Conservation (phyloP, 169 alveolate species). For the Eimeria maxima region DNA sequence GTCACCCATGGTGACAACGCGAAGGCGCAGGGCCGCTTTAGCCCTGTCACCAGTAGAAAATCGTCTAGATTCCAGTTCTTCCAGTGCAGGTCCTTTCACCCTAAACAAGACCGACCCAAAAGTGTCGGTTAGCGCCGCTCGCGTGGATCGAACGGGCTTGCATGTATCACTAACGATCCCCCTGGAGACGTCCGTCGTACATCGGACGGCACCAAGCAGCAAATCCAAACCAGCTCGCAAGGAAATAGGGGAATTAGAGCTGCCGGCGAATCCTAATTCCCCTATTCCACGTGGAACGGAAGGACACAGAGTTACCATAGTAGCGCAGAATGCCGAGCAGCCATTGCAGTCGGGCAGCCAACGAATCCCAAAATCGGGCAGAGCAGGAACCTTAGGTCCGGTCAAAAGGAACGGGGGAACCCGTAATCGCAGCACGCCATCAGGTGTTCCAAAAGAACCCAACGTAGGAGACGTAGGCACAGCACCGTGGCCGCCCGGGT, state of each 20-base stretch:
- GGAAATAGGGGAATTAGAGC: background rate
- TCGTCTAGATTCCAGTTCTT: background rate
- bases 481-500: background rate
- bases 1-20: slow-evolving; percentile 37
- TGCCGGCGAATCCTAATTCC: background rate
- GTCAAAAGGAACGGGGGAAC: background rate
- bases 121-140: slow-evolving; percentile 58
- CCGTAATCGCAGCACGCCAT: background rate
- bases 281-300: background rate
- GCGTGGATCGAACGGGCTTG: slow-evolving; percentile 31
- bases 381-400: background rate
- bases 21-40: slow-evolving; percentile 24
- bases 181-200: slow-evolving; percentile 28
- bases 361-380: background rate
- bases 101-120: slow-evolving; percentile 44
- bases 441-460: background rate
- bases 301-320: background rate
- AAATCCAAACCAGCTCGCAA: background rate
- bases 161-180: slow-evolving; percentile 60
- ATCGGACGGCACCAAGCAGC: background rate
- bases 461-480: background rate
- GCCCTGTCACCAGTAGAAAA: background rate
- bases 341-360: background rate
- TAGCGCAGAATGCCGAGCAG: background rate
- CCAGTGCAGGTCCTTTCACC: slow-evolving; percentile 49